Evolutionary conservation across 495 filamentous ascomycete species (phyloP), one percentile per base, ranked within the genome.

Genomic region (Penicillium fimorum): DNA sequence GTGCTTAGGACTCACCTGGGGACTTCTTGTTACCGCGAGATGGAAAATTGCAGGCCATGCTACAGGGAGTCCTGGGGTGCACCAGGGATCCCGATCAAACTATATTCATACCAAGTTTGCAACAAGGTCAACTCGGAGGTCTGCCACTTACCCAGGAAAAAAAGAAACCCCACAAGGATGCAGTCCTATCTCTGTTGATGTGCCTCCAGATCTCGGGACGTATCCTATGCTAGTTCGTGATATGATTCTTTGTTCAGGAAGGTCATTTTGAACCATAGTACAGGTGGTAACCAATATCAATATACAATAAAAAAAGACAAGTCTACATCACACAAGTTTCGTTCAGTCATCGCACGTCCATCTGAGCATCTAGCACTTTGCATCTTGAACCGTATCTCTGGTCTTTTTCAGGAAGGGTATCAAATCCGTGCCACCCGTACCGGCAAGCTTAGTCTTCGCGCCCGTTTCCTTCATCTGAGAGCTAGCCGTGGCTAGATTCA

Each of bases 391-490:
- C 73, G 95, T 89, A 69, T 97, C 92, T 15, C 92, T 77, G 2
- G 93, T 92, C 69, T 96, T 89, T 67, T 93, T 95, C 55, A 97
- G 72, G 65, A 97, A 97, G 0, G 91, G 88, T 58, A 96, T 96
- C 60, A 97, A 72, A 18, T 89, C 85, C 0, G 92, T 96, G 5
- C 92, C 92, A 22, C 94, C 93, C 0, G 94, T 98, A 17, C 94
- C 94, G 61, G 84, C 87, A 5, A 97, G 52, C 13, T 66, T 65
- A 0, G 51, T 54, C 0, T 58, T 53, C 17, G 61, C 60, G 24
- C 55, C 41, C 27, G 55, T 47, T 17, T 62, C 58, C 22, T 65
- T 63, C 13, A 66, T 57, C 33, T 67, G 60, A 13, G 58, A 50
- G 20, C 63, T 70, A 1, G 66, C 68, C 5, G 65, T 66, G 1